Conservation (phyloP, 2,329 filamentous ascomycete genomes). For the Fusarium pseudograminearum region DNA sequence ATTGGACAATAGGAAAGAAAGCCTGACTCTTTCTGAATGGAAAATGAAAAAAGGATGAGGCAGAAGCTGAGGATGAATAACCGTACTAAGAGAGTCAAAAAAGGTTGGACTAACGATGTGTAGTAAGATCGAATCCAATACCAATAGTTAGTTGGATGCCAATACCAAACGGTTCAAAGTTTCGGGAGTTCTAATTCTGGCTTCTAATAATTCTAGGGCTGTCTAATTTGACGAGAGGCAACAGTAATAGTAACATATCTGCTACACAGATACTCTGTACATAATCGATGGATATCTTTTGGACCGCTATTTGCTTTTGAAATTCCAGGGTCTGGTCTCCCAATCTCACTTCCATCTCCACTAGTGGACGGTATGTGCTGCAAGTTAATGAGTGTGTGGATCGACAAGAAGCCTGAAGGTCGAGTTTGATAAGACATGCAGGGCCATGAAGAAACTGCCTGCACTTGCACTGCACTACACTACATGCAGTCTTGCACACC, state of each 20-base stretch:
- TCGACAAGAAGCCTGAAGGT: slow-evolving; percentile 11
- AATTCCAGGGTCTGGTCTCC: slow-evolving; percentile 29
- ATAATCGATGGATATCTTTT: not conserved
- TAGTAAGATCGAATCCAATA: not conserved
- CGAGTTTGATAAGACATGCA: slow-evolving; percentile 17
- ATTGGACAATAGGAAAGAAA: slow-evolving; percentile 12
- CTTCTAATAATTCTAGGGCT: not conserved
- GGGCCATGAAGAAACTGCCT: slow-evolving; percentile 9
- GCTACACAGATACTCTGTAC: not conserved
- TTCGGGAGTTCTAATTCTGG: slow-evolving; percentile 4
- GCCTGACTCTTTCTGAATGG: slow-evolving; percentile 15
- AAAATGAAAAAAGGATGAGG: slow-evolving; percentile 15
- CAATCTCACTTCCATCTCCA: slow-evolving; percentile 25
- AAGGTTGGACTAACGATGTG: slow-evolving; percentile 20
- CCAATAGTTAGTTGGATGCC: not conserved
- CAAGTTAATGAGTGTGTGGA: slow-evolving; percentile 37
- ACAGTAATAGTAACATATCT: not conserved
- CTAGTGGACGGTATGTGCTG: slow-evolving; percentile 23
- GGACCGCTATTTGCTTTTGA: slow-evolving; percentile 35
- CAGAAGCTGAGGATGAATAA: slow-evolving; percentile 4
- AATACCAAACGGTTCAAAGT: slow-evolving; percentile 5
- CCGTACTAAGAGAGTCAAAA: slow-evolving; percentile 28
- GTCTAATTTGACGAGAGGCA: too few species aligned
- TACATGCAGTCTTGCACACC: slow-evolving; percentile 21
- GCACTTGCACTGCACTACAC: not conserved